phyloP scores from a whole-genome alignment of 2,329 filamentous ascomycete genomes.

The Ilyonectria mors-panacis region DNA sequence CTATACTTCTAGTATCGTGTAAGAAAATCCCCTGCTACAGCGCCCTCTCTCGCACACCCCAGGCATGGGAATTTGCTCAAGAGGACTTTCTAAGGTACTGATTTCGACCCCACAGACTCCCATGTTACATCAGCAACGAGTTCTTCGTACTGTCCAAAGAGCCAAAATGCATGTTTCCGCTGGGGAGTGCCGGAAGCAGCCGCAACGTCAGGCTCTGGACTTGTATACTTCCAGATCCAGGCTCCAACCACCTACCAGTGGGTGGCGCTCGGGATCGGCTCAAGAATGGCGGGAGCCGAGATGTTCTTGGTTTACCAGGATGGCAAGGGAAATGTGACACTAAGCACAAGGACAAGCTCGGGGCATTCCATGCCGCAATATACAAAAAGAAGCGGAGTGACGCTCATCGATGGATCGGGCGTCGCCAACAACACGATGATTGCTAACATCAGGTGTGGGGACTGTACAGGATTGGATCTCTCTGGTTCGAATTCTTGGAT shows the following conservation, averaged over 20 bases:
- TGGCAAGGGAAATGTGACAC: constrained; percentile 71
- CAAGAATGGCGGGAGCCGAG: constrained; percentile 68
- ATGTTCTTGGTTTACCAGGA: constrained; percentile 76
- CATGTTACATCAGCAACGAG: constrained; percentile 45
- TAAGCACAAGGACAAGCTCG: constrained; percentile 68
- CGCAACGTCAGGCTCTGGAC: constrained; percentile 63
- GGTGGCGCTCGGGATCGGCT: constrained; percentile 72
- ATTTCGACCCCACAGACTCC: constrained; percentile 31
- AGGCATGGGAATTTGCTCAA: no score
- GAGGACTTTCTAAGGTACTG: no score
- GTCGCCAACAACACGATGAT: constrained; percentile 66
- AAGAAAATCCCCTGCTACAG: no score
- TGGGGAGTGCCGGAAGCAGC: constrained; percentile 69
- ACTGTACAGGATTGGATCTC: constrained; percentile 65
- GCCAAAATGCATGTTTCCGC: constrained; percentile 64
- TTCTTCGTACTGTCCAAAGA: constrained; percentile 57
- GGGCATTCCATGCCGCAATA: constrained; percentile 65
- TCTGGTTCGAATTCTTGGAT: constrained; percentile 64
- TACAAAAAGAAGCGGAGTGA: constrained; percentile 59
- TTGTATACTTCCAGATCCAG: constrained; percentile 74
- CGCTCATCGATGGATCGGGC: constrained; percentile 72
- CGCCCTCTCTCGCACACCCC: no score
- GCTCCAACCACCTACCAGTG: constrained; percentile 68
- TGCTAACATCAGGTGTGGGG: constrained; percentile 71
- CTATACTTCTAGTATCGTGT: no score